Conservation (phyloP, 768 basidiomycete genomes). For the Mycena rebaudengoi region DNA sequence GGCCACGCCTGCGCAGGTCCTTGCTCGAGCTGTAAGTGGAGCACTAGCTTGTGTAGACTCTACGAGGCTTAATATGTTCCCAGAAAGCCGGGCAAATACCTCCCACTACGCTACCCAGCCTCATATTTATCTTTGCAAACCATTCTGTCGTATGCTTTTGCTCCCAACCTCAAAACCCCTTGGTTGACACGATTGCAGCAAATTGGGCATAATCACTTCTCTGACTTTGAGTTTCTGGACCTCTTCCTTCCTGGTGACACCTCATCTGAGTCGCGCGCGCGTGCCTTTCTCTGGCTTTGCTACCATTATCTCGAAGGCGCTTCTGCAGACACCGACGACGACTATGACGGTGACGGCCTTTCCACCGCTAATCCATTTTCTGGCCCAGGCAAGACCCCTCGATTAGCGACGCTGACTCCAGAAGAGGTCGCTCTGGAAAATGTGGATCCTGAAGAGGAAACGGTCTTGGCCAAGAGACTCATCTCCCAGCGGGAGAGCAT, state of each 20-base stretch:
- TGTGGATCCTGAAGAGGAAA: slow-evolving; percentile 54
- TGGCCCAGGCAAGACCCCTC: slow-evolving; percentile 47
- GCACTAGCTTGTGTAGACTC: slow-evolving; percentile 2
- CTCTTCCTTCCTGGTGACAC: slow-evolving; percentile 59
- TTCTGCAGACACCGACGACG: slow-evolving; percentile 41
- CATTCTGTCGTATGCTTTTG: slow-evolving; percentile 56
- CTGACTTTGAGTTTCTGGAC: slow-evolving; percentile 57
- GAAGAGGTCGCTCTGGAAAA: slow-evolving; percentile 54
- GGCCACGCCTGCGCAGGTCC: slow-evolving; percentile 65
- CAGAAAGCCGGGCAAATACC: slow-evolving; percentile 61
- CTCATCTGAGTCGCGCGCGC: slow-evolving; percentile 56
- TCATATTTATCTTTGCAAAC: slow-evolving; percentile 73
- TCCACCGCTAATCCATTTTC: slow-evolving; percentile 65
- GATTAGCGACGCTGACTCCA: slow-evolving; percentile 48
- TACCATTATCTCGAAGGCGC: slow-evolving; percentile 73
- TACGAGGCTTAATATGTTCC: neutral
- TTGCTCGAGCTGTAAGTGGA: slow-evolving; percentile 58
- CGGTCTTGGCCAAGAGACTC: slow-evolving; percentile 46
- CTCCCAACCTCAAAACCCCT: neutral
- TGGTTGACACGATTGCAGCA: slow-evolving; percentile 29
- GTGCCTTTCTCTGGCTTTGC: slow-evolving; percentile 59
- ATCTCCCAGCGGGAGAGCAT: slow-evolving; percentile 49
- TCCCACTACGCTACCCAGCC: slow-evolving; percentile 75
- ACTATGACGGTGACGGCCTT: slow-evolving; percentile 47
- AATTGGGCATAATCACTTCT: slow-evolving; percentile 39